Percentiles rank a stretch among this genome's conserved stretches.
Evolutionary conservation across 148 eudicot species (phyloP).

Genomic region (Drosera capensis): DNA sequence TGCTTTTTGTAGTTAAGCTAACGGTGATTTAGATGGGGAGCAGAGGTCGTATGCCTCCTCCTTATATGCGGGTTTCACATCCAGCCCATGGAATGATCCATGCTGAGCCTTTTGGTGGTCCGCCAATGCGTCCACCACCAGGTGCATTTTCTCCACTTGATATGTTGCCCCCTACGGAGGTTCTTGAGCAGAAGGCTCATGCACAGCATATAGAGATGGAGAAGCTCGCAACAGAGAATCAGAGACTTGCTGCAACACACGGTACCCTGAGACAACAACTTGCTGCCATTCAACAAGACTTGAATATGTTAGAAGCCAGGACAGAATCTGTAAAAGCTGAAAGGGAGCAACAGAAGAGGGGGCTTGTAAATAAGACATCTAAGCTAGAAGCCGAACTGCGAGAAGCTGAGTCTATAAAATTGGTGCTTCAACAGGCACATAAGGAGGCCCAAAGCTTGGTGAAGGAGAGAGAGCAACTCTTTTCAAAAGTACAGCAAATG

Average conservation of each 20-base stretch:
- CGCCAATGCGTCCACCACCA: conserved; percentile 45
- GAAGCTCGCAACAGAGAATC: conserved; percentile 74
- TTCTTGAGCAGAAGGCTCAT: conserved; percentile 83
- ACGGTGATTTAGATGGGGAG: conserved; percentile 78
- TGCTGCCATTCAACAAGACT: conserved; percentile 78
- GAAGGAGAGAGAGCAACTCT: conserved; percentile 67
- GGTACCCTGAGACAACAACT: conserved; percentile 76
- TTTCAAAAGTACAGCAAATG: conserved; percentile 50
- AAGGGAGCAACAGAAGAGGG: conserved; percentile 68
- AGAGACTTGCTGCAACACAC: conserved; percentile 89
- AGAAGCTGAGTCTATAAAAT: conserved; percentile 51
- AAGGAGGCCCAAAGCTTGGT: conserved; percentile 72
- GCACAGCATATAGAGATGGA: conserved; percentile 76
- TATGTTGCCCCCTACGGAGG: conserved; percentile 68
- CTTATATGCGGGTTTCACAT: conserved; percentile 54
- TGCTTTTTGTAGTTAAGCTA: too few species aligned
- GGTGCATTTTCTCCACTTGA: conserved; percentile 66
- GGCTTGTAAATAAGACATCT: conserved; percentile 43
- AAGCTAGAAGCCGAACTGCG: conserved; percentile 74
- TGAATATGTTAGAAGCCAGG: conserved; percentile 52
- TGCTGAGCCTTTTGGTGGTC: conserved; percentile 26
- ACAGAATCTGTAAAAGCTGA: conserved; percentile 49
- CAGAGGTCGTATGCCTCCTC: conserved; percentile 84
- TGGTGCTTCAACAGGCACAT: conserved; percentile 68
- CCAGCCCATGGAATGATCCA: conserved; percentile 40